Percentiles rank a stretch among this genome's conserved stretches.
These are phyloP conservation scores for Leishmania tarentolae DNA, from an alignment of 208 protist species.

Conservation along the genomic window DNA sequence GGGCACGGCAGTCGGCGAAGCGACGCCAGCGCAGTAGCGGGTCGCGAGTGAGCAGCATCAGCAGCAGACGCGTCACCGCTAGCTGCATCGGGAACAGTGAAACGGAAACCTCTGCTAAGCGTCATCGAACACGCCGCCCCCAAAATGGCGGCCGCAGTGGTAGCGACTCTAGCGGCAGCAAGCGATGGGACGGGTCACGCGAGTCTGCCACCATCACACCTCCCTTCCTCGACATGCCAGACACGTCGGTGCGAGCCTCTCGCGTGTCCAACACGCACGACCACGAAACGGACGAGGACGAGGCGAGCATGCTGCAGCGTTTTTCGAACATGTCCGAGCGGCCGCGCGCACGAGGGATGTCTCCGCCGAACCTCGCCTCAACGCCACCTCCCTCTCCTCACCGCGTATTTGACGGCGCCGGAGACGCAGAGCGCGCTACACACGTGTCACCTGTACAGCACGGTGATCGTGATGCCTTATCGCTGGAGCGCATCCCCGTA, in stretches of 20 bases:
- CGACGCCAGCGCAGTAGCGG: not conserved
- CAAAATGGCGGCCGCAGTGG: not conserved
- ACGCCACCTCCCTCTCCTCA: slow-evolving; percentile 5
- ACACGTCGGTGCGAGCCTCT: not conserved
- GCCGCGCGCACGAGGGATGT: not conserved
- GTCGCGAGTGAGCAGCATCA: not conserved
- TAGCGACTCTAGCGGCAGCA: not conserved
- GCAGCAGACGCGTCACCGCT: not conserved
- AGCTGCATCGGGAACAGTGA: not conserved
- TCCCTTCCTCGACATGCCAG: not conserved
- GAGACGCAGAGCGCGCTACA: not conserved
- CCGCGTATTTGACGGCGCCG: no score
- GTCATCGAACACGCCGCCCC: not conserved
- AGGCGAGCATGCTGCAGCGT: slow-evolving; percentile 23
- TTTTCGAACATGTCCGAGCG: slow-evolving; percentile 29
- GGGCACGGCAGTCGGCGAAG: not conserved
- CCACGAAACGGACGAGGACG: slow-evolving; percentile 8
- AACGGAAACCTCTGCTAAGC: not conserved
- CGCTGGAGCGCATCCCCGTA: not conserved
- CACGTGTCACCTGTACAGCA: not conserved
- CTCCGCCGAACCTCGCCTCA: not conserved
- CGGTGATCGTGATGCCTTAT: not conserved
- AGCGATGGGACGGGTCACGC: not conserved
- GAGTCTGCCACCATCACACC: not conserved
- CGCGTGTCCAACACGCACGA: not conserved